Conservation (phyloP, 208 protist genomes). For the Leishmania amazonensis region DNA sequence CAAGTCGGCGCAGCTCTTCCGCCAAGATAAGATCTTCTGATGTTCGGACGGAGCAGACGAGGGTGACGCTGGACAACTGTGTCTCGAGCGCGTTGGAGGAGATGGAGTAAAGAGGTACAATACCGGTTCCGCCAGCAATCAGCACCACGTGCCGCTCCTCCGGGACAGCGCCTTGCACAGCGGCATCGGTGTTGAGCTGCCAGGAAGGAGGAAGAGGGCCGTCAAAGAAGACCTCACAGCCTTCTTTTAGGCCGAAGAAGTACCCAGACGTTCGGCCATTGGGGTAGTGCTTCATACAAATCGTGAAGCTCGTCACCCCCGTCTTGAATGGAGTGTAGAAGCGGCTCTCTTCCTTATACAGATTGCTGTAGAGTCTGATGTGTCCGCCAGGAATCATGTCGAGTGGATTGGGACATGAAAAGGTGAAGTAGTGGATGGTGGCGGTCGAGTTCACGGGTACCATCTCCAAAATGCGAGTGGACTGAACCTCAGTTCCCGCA, state of each 20-base stretch:
- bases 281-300: slow-evolving; percentile 59
- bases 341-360: slow-evolving; percentile 21
- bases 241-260: slow-evolving; percentile 44
- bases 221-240: slow-evolving; percentile 51
- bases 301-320: slow-evolving; percentile 49
- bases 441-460: slow-evolving; percentile 21
- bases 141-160: slow-evolving; percentile 55
- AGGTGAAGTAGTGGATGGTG: slow-evolving; percentile 44
- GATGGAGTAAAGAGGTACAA: slow-evolving; percentile 68
- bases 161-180: slow-evolving; percentile 21
- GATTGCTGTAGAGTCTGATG: slow-evolving; percentile 49
- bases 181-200: slow-evolving; percentile 40
- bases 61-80: slow-evolving; percentile 48
- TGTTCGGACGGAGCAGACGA: slow-evolving; percentile 51
- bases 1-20: slow-evolving; percentile 45
- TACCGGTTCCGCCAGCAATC: slow-evolving; percentile 66
- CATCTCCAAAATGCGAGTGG: slow-evolving; percentile 34
- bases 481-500: slow-evolving; percentile 8
- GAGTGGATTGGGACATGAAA: slow-evolving; percentile 42
- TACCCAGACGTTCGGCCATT: slow-evolving; percentile 44
- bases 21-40: slow-evolving; percentile 42
- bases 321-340: slow-evolving; percentile 63
- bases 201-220: slow-evolving; percentile 57
- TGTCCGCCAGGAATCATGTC: slow-evolving; percentile 54
- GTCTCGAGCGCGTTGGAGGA: slow-evolving; percentile 39